These are phyloP conservation scores for Bonia amplexicaulis DNA, from an alignment of 176 grass and related monocot genomes.

Conservation along the genomic window DNA sequence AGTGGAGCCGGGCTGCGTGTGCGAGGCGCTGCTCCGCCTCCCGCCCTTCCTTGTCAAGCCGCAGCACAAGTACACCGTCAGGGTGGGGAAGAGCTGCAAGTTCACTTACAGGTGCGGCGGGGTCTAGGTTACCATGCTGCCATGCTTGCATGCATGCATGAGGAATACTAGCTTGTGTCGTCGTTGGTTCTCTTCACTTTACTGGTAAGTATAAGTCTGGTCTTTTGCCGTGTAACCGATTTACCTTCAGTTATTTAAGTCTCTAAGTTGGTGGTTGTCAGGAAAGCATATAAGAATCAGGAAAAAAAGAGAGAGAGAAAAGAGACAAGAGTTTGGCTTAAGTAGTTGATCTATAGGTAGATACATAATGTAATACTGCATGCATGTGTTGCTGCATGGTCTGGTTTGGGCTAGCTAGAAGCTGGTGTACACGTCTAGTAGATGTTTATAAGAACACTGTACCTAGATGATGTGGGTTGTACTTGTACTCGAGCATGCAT, in stretches of 20 bases:
- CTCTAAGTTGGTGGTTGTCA: background rate
- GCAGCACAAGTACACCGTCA: conserved; percentile 66
- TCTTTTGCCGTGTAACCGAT: conserved; percentile 7
- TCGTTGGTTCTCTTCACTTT: background rate
- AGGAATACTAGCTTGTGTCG: background rate
- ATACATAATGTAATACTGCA: background rate
- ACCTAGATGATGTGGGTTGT: background rate
- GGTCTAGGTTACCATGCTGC: background rate
- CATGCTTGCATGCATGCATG: background rate
- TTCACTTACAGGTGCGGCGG: conserved; percentile 58
- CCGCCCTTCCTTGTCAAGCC: conserved; percentile 69
- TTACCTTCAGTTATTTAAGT: background rate
- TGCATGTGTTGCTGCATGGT: background rate
- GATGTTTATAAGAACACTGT: background rate
- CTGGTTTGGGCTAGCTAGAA: background rate
- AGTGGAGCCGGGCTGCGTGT: conserved; percentile 77
- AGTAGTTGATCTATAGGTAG: background rate
- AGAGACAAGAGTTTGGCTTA: background rate
- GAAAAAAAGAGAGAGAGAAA: no score
- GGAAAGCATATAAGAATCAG: background rate
- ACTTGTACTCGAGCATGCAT: background rate
- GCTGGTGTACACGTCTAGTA: background rate
- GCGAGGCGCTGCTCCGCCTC: conserved; percentile 52
- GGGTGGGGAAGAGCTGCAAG: conserved; percentile 47
- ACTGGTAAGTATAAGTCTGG: background rate